Base-by-base conservation (phyloP, 176 grass and related monocot species). In the Ananas comosus region DNA sequence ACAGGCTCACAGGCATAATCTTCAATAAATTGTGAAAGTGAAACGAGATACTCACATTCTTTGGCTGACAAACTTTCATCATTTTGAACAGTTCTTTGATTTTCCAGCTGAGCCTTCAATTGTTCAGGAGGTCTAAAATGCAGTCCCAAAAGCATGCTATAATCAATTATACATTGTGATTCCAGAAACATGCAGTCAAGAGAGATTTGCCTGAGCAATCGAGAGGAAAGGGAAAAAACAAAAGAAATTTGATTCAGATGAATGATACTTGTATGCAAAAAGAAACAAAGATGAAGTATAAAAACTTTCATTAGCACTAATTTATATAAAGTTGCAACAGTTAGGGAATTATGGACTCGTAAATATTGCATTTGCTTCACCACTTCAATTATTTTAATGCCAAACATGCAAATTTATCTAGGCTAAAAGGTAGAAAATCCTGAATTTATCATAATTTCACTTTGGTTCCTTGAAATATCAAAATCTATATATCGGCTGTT, bases 81-180 rank as follows among this genome's bases (percentile, higher is more conserved):
- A 56, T 49, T 80, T 78, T 86, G 78, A 56, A 67, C 78, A 47
- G 19, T 23, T 71, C 63, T 74, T n/a, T 87, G 72, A 58, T 71
- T 53, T 79, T 88, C 83, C 17, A 76, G 70, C 24, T 65, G 66
- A 42, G 81, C 64, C 64, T 87, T 97, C 66, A 92, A 88, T 77
- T 92, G 77, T 58, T 85, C 42, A 13, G 89, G 94, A 82, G 94
- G 89, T 90, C 94, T 85, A 64, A 97, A 92, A 83, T 97, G 94
- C 23, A 97, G 88, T 22, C 94, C 94, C 80, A 97, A 72, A 63
- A 97, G 66, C 89, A 97, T 90, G 84, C 94, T 97, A 77, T 97
- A 97, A 70, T 97, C 94, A 25, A 97, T 92, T 80, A 97, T 97
- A 69, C 71, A 87, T 78, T 97, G 94, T 53, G 89, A 97, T 82